These are phyloP conservation scores for Aspergillus hiratsukae DNA, from an alignment of 2,329 filamentous ascomycete genomes.

Conservation along the genomic window DNA sequence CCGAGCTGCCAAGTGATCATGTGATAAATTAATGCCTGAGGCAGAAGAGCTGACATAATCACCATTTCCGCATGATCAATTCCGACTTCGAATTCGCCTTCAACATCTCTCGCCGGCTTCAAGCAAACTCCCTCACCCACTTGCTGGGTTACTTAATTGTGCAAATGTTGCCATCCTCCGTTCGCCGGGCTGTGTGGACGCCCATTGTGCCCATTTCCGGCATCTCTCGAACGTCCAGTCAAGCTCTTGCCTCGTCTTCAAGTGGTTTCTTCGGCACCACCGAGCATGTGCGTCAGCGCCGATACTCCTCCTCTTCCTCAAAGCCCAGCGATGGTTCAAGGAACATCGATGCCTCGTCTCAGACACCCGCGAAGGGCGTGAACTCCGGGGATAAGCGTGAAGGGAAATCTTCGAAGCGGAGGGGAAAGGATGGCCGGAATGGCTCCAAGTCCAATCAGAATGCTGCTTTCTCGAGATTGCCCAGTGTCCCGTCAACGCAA, in stretches of 20 bases:
- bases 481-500: conserved; percentile 47
- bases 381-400: conserved; percentile 34
- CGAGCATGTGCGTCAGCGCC: conserved; percentile 40
- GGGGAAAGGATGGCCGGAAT: conserved; percentile 33
- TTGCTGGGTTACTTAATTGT: conserved; percentile 20
- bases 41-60: conserved; percentile 23
- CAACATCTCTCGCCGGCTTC: conserved; percentile 18
- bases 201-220: conserved; percentile 30
- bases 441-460: conserved; percentile 35
- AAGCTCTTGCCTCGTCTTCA: conserved; percentile 28
- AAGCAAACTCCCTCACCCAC: conserved; percentile 21
- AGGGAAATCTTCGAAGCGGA: conserved; percentile 31
- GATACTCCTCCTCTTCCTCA: conserved; percentile 47
- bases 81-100: conserved; percentile 35
- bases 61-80: conserved; percentile 30
- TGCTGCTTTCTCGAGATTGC: conserved; percentile 40
- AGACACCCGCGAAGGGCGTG: conserved; percentile 36
- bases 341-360: conserved; percentile 36
- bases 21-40: conserved; percentile 11
- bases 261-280: conserved; percentile 29
- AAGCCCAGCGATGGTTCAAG: conserved; percentile 46
- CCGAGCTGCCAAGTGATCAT: not conserved
- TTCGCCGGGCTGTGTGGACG: conserved; percentile 43
- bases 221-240: conserved; percentile 27
- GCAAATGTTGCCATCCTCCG: conserved; percentile 43